These are phyloP conservation scores for Kazachstania sp. DNA, from an alignment of 1,139 yeast genomes.

Conservation along the genomic window DNA sequence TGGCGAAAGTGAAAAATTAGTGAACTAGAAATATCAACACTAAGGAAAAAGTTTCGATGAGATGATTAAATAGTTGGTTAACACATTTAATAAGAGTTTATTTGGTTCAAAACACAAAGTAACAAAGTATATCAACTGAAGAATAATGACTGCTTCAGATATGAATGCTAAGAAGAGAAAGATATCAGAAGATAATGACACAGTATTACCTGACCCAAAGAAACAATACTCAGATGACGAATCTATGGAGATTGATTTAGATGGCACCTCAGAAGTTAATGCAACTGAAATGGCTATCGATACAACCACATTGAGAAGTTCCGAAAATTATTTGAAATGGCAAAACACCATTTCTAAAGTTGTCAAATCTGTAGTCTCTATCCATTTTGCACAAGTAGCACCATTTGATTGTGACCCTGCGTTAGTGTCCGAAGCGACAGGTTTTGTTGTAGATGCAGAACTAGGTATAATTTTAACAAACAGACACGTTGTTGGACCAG, in stretches of 20 bases:
- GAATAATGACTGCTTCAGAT: constrained; percentile 1
- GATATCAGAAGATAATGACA: constrained; percentile 6
- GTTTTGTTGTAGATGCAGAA: constrained; percentile 83
- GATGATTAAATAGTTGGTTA: no score
- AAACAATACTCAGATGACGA: neutral
- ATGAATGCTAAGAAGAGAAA: constrained; percentile 11
- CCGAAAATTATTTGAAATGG: constrained; percentile 44
- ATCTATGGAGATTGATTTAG: neutral
- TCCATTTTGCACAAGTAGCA: constrained; percentile 80
- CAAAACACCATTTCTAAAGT: constrained; percentile 74
- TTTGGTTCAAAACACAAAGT: no score
- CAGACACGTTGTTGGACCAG: constrained; percentile 92
- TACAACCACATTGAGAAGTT: constrained; percentile 5
- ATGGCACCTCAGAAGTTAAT: neutral
- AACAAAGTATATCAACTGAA: no score
- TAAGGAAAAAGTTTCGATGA: constrained; percentile 7
- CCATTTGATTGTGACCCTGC: constrained; percentile 82
- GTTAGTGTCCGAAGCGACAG: constrained; percentile 83
- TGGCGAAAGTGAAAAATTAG: no score
- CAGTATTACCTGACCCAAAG: neutral
- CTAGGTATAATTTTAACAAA: constrained; percentile 81
- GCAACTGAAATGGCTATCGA: neutral
- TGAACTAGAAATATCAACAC: constrained; percentile 9
- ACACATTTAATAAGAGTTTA: constrained; percentile 4
- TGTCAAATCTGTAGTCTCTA: constrained; percentile 79